phyloP scores from a whole-genome alignment of 2,329 filamentous ascomycete genomes.

The Akanthomyces uredinophilus region DNA sequence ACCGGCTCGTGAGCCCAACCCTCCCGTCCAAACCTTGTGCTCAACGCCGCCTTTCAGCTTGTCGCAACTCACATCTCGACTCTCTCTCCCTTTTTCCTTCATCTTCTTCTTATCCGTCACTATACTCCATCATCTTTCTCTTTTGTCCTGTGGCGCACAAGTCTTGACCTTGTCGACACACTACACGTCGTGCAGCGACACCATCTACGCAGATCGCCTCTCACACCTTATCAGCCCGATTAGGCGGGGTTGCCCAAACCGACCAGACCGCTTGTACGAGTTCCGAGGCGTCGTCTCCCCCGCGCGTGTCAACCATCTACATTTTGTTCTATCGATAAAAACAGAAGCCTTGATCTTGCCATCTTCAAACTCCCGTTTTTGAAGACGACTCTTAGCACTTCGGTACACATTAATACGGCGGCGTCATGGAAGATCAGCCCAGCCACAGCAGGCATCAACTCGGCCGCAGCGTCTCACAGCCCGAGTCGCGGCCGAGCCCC shows the following conservation, averaged over 20 bases:
- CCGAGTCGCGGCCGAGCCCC: conserved; percentile 26
- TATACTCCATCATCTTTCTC: not conserved
- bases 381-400: not conserved
- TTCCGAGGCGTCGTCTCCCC: conserved; percentile 14
- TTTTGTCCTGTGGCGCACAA: not conserved
- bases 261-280: conserved; percentile 7
- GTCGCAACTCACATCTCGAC: not conserved
- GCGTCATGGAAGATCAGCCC: conserved; percentile 25
- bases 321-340: conserved; percentile 8
- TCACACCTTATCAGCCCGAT: conserved; percentile 8
- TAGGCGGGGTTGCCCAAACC: conserved; percentile 12
- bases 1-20: conserved; percentile 4
- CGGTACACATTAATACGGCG: not conserved
- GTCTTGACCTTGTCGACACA: not conserved
- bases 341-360: not conserved
- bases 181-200: not conserved
- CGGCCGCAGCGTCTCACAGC: conserved; percentile 24
- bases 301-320: not conserved
- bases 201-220: conserved; percentile 7
- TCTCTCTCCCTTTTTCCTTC: not conserved
- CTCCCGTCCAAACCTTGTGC: not conserved
- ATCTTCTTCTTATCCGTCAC: not conserved
- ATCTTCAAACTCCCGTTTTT: conserved; percentile 3
- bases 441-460: conserved; percentile 22
- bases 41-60: not conserved